A percentile compares a stretch with the other conserved stretches of the same genome.
Conservation (phyloP, 1,284 basidiomycete genomes). For the Leccinum pallidistipes region DNA sequence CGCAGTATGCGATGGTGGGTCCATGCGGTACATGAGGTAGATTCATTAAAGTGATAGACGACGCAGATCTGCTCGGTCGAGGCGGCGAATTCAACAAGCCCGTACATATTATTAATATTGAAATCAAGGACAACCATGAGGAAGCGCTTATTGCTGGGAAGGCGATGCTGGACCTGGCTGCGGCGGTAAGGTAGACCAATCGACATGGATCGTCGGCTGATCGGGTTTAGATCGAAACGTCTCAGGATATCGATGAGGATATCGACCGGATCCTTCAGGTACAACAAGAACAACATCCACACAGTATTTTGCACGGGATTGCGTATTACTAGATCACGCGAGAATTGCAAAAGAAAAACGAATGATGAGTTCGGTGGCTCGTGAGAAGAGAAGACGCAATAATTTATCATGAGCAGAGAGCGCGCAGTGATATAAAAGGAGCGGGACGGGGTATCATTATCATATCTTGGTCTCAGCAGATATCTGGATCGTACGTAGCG, state of each 20-base stretch:
- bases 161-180: slow-evolving; percentile 92
- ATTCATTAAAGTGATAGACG: slow-evolving; percentile 15
- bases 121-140: slow-evolving; percentile 99
- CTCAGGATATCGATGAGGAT: slow-evolving; percentile 87
- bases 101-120: slow-evolving; percentile 97
- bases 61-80: slow-evolving; percentile 79
- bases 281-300: slow-evolving; percentile 90
- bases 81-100: slow-evolving; percentile 93
- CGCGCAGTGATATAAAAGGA: slow-evolving; percentile 22
- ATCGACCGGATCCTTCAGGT: slow-evolving; percentile 83
- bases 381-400: slow-evolving; percentile 53
- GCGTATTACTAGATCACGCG: slow-evolving; percentile 70
- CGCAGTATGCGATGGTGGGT: slow-evolving; percentile 93
- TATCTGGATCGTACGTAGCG: neutral
- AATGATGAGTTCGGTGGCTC: slow-evolving; percentile 7
- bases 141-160: slow-evolving; percentile 95
- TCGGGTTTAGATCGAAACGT: slow-evolving; percentile 73
- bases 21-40: slow-evolving; percentile 9
- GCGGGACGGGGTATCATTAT: slow-evolving; percentile 3
- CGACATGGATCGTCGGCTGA: slow-evolving; percentile 16
- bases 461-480: slow-evolving; percentile 7
- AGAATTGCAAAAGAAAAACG: slow-evolving; percentile 24
- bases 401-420: slow-evolving; percentile 23
- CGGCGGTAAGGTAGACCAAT: slow-evolving; percentile 61
- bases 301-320: slow-evolving; percentile 89